Base-by-base conservation (phyloP, 1,139 yeast species). In the Schwanniomyces etchellsii region DNA sequence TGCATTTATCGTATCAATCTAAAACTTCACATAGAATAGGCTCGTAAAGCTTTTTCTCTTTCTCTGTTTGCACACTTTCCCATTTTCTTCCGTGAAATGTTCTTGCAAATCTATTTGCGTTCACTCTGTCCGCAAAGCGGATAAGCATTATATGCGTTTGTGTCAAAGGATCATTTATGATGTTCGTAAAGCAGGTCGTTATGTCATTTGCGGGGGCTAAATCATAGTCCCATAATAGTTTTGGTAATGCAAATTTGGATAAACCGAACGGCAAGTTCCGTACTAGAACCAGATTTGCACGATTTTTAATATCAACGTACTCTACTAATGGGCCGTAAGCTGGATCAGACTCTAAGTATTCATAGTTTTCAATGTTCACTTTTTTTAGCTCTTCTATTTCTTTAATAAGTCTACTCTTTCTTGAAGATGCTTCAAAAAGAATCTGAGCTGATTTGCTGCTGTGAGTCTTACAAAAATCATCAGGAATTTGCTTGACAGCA, bases 61-160 rank as follows among this genome's bases (percentile, higher is more conserved):
- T 50, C 13, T 52, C 43, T 6, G 47, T 43, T 32, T 55, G 53
- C 28, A 57, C 44, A 6, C 48, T 43, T 14, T 59, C 62, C 71
- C 72, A 66, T 27, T 44, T 46, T 30, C 58, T 63, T 4, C 80
- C 77, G 48, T 81, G 73, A 46, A 60, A 69, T 37, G 70, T 70
- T n/a, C 74, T 50, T 2, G 70, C 74, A 39, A 79, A 75, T 29
- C 81, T 48, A 20, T 42, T 47, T 0, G 88, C 81, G 39, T 73
- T 74, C 3, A 54, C 48, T n/a, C 45, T 47, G 37, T 63, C 62
- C 10, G 59, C 57, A 45, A 81, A 80, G 28, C 72, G 52, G 4
- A 81, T 50, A 9, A 79, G 50, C 12, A 47, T 48, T 4, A 51
- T 26, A 26, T 56, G 54, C 2, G 45, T 38, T 33, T 57, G 69